These are phyloP conservation scores for Trichoderma afroharzianum DNA, from an alignment of 2,329 filamentous ascomycete species.

Conservation along the genomic window DNA sequence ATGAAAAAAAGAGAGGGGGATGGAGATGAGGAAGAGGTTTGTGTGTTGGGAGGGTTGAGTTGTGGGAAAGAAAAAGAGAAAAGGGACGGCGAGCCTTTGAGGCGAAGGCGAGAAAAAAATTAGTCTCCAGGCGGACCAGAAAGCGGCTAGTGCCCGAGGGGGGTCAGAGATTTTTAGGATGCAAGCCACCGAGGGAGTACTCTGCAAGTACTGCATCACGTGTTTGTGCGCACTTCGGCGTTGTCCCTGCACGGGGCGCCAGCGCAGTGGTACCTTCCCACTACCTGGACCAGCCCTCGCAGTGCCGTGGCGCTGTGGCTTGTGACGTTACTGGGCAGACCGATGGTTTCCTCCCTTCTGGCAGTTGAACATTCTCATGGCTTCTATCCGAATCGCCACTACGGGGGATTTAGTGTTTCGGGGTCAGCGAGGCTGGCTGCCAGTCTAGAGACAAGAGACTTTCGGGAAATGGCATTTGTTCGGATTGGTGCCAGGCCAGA, in stretches of 20 bases:
- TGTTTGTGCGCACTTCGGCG: background rate
- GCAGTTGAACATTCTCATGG: slow-evolving; percentile 2
- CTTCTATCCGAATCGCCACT: slow-evolving; percentile 11
- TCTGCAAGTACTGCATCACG: background rate
- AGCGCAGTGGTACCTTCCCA: background rate
- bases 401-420: background rate
- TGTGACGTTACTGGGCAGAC: slow-evolving; percentile 15
- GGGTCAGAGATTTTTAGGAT: slow-evolving; percentile 21
- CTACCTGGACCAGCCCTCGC: background rate
- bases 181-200: slow-evolving; percentile 10
- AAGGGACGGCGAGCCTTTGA: slow-evolving; percentile 23
- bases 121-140: slow-evolving; percentile 21
- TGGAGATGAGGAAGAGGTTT: slow-evolving; percentile 29
- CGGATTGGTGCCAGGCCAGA: background rate
- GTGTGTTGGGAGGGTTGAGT: slow-evolving; percentile 29
- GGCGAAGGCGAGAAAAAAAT: slow-evolving; percentile 22
- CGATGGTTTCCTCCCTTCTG: slow-evolving; percentile 9
- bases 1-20: slow-evolving; percentile 28
- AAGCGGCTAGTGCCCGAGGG: slow-evolving; percentile 31
- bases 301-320: slow-evolving; percentile 16
- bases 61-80: slow-evolving; percentile 28
- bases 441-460: background rate
- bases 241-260: background rate
- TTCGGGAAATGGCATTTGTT: background rate
- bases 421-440: slow-evolving; percentile 8